A percentile compares a stretch with the other conserved stretches of the same genome.
Conservation (phyloP, 768 basidiomycete genomes). For the Suillus plorans region DNA sequence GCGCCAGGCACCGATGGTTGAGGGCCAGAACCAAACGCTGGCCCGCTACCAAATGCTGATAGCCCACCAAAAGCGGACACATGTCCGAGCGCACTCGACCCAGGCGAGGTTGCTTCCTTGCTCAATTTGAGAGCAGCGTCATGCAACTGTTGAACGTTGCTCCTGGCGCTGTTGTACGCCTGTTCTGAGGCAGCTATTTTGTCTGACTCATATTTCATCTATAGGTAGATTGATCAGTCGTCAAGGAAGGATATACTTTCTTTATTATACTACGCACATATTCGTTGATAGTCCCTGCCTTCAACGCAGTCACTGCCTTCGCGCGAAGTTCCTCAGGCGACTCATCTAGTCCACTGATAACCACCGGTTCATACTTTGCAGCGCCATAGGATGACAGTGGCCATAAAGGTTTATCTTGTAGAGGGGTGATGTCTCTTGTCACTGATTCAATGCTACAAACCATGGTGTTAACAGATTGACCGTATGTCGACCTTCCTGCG, state of each 20-base stretch:
- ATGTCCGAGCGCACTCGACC: conserved; percentile 11
- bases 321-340: conserved; percentile 79
- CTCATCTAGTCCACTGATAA: conserved; percentile 68
- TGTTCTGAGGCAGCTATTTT: conserved; percentile 55
- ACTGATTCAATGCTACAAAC: conserved; percentile 58
- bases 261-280: conserved; percentile 55
- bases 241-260: background rate
- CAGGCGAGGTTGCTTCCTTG: conserved; percentile 15
- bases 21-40: conserved; percentile 38
- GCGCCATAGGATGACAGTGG: conserved; percentile 78
- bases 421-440: conserved; percentile 56
- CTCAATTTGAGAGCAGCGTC: conserved; percentile 53
- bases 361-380: conserved; percentile 66
- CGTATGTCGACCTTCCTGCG: conserved; percentile 4
- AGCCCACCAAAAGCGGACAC: conserved; percentile 21
- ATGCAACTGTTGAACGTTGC: conserved; percentile 48
- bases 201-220: conserved; percentile 60
- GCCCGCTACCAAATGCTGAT: conserved; percentile 29
- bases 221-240: conserved; percentile 6
- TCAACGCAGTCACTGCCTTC: conserved; percentile 56
- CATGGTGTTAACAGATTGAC: background rate
- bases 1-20: conserved; percentile 34
- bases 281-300: conserved; percentile 54
- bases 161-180: conserved; percentile 45
- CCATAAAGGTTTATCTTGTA: conserved; percentile 73